Evolutionary conservation across 2,329 filamentous ascomycete species (phyloP), one percentile per base, ranked within the genome.

Genomic region (Orbilia blumenaviensis): DNA sequence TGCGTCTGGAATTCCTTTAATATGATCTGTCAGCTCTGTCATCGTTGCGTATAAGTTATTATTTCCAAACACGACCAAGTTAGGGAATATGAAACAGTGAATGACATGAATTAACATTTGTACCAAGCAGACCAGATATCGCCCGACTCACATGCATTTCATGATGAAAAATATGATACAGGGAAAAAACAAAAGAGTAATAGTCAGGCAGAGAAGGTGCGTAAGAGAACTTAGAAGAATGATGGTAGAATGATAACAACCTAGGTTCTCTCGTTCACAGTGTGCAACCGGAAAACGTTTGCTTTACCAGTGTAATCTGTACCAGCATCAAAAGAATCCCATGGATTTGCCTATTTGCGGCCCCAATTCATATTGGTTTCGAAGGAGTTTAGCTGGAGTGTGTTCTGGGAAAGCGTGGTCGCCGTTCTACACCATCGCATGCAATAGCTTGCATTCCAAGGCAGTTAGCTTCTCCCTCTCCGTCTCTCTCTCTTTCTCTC

Each of bases 391-490:
- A 56, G 69, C 27, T 62, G 27, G 61, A 42, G 29, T 41, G 41
- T 46, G 50, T 48, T 25, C 29, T 23, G 21, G 56, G 18, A 32
- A 56, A 48, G 50, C 38, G 25, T 64, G 62, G 52, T 74, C 69
- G 69, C 44, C 69, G 54, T 67, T 52, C 38, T 58, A 38, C n/a
- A n/a, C 48, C 44, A 41, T 66, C 48, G 62, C 48, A 66, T 66
- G 62, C 32, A 60, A 68, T 60, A 56, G 34, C 62, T 68, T 46
- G 71, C 71, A 75, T 75, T 75, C 71, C 71, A 68, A 67, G 36
- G 16, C 46, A 56, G 52, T 42, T 32, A 54, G 34, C 21, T 16
- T 29, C 42, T 46, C 42, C 23, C 42, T 34, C 5, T 34, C 29
- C 29, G 29, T 44, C 18, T 48, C 29, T 44, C 21, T 67, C 25